phyloP scores from a whole-genome alignment of 176 grass and related monocot genomes.

The Raddia distichophylla region DNA sequence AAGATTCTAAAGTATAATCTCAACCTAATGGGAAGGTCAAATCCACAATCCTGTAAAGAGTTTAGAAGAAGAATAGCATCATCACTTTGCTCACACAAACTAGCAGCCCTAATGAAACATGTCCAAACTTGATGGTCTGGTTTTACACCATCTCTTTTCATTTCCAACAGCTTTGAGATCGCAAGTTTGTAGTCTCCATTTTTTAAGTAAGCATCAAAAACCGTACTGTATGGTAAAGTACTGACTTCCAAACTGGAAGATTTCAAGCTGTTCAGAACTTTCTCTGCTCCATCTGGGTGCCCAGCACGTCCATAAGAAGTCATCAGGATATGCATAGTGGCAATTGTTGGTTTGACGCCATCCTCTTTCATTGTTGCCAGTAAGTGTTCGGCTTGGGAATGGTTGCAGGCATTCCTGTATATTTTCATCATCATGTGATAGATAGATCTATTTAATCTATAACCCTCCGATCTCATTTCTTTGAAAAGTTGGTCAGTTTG shows the following conservation, averaged over 20 bases:
- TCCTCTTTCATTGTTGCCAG: slow-evolving; percentile 81
- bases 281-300: slow-evolving; percentile 82
- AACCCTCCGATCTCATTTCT: slow-evolving; percentile 68
- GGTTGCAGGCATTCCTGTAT: slow-evolving; percentile 75
- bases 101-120: slow-evolving; percentile 91
- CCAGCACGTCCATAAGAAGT: slow-evolving; percentile 77
- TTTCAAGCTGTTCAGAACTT: slow-evolving; percentile 82
- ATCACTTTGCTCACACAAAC: slow-evolving; percentile 77
- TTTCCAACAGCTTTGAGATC: slow-evolving; percentile 70
- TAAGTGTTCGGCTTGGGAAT: slow-evolving; percentile 81
- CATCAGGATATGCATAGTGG: slow-evolving; percentile 96
- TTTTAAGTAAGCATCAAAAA: slow-evolving; percentile 90
- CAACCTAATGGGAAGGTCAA: slow-evolving; percentile 90
- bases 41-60: slow-evolving; percentile 70
- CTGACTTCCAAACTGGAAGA: slow-evolving; percentile 62
- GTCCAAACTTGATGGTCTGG: slow-evolving; percentile 95
- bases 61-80: slow-evolving; percentile 75
- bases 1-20: slow-evolving; percentile 20
- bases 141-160: slow-evolving; percentile 80
- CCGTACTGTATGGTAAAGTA: slow-evolving; percentile 85
- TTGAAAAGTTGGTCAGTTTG: slow-evolving; percentile 84
- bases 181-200: slow-evolving; percentile 74
- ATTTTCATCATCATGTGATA: slow-evolving; percentile 97
- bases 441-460: slow-evolving; percentile 71
- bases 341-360: slow-evolving; percentile 73